Conservation (phyloP, 2,329 filamentous ascomycete genomes). For the Coniochaeta sp. region DNA sequence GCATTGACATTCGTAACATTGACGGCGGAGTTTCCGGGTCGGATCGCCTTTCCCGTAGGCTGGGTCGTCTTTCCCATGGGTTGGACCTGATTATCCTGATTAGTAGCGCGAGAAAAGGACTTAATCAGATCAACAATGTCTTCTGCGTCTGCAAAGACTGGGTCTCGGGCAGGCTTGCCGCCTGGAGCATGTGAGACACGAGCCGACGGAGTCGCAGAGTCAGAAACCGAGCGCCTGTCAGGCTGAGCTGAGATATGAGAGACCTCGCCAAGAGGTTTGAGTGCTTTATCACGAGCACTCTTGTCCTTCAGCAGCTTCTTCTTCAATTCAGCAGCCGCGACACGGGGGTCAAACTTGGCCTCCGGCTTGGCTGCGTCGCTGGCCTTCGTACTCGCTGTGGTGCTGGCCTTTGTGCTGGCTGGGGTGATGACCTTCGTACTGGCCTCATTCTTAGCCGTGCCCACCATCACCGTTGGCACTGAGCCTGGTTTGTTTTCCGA, state of each 20-base stretch:
- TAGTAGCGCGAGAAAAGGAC: conserved; percentile 7
- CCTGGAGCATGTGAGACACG: conserved; percentile 4
- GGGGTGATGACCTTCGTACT: conserved; percentile 6
- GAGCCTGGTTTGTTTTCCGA: not conserved
- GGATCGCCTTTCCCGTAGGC: no score
- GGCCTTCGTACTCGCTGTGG: no score
- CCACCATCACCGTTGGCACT: not conserved
- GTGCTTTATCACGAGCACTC: not conserved
- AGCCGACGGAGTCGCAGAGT: not conserved
- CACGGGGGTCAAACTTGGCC: conserved; percentile 11
- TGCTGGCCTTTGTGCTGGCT: no score
- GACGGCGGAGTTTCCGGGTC: no score
- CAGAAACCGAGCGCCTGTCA: not conserved
- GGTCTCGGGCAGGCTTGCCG: conserved; percentile 1
- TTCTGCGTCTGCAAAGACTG: conserved; percentile 8
- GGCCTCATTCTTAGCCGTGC: not conserved
- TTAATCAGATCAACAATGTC: conserved; percentile 13
- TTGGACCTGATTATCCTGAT: not conserved
- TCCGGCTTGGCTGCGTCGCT: not conserved
- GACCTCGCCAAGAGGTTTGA: not conserved
- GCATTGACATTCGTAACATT: not conserved
- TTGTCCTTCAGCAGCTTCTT: conserved; percentile 12
- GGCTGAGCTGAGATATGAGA: not conserved
- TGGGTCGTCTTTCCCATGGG: not conserved
- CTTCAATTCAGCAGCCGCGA: conserved; percentile 13